phyloP scores from a whole-genome alignment of 2,329 filamentous ascomycete species.

The Pseudocercospora eumusae region DNA sequence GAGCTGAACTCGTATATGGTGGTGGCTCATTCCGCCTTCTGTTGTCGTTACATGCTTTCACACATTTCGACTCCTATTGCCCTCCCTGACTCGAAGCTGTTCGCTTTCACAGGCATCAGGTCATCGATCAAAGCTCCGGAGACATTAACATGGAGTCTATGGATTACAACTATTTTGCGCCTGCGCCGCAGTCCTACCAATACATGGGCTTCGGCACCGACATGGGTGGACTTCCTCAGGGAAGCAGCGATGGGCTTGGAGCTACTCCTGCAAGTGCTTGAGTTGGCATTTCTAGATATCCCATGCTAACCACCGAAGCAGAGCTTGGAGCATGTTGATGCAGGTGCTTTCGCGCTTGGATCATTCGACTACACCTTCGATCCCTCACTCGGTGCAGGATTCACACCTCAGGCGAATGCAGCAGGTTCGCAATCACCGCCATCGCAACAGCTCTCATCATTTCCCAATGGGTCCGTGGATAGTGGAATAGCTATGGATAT shows the following conservation, averaged over 20 bases:
- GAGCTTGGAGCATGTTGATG: constrained; percentile 34
- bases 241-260: constrained; percentile 44
- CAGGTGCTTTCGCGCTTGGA: constrained; percentile 25
- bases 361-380: constrained; percentile 25
- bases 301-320: constrained; percentile 17
- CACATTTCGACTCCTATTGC: constrained; percentile 1
- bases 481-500: constrained; percentile 46
- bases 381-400: constrained; percentile 25
- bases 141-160: constrained; percentile 44
- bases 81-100: constrained; percentile 1
- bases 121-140: background rate
- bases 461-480: constrained; percentile 45
- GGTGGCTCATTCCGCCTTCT: constrained; percentile 16
- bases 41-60: constrained; percentile 2
- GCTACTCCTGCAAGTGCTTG: constrained; percentile 39
- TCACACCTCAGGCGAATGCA: constrained; percentile 23
- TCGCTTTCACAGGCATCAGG: background rate
- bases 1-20: constrained; percentile 21
- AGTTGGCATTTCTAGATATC: background rate
- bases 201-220: constrained; percentile 41
- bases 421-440: constrained; percentile 35
- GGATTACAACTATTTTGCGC: constrained; percentile 59
- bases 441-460: constrained; percentile 29
- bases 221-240: constrained; percentile 43
- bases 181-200: constrained; percentile 51